Evolutionary conservation across 176 grass and related monocot genomes (phyloP), one percentile per base, ranked within the genome.

Genomic region (Oryza longistaminata): DNA sequence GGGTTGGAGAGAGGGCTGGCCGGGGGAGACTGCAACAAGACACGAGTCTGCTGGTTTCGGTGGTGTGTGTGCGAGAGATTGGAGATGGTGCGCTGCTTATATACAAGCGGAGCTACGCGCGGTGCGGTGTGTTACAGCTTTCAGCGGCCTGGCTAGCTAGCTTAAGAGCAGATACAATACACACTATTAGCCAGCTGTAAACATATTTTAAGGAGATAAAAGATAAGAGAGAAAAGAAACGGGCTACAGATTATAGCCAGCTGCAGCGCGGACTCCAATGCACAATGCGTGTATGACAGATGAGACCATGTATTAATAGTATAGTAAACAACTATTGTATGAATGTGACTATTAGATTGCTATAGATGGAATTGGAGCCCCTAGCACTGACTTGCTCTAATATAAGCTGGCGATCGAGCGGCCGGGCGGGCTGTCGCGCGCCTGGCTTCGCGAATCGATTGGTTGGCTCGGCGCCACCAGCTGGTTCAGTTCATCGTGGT

Each of bases 361-460:
- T n/a, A n/a, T n/a, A n/a, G n/a, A n/a, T n/a, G n/a, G n/a, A n/a
- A n/a, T n/a, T n/a, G n/a, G n/a, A n/a, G n/a, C n/a, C n/a, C n/a
- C n/a, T n/a, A n/a, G n/a, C n/a, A n/a, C n/a, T n/a, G n/a, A n/a
- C n/a, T n/a, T n/a, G n/a, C n/a, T n/a, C n/a, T n/a, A 40, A 78
- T 13, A 19, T 49, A 68, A 72, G 74, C 46, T 80, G 45, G 46
- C 48, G 39, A 68, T 37, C 24, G 55, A 16, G 46, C 11, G 46
- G 13, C 2, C 4, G 46, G 74, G 29, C 75, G 17, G 87, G 81
- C 68, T 73, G 81, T 71, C 27, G 79, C n/a, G 43, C n/a, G 11
- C 29, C 80, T 66, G 86, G n/a, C n/a, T n/a, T n/a, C n/a, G n/a
- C n/a, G 22, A 11, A 33, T 17, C 8, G 27, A 27, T 74, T 2